Conservation (phyloP, 163 green algal species). For the Volvox carteri region DNA sequence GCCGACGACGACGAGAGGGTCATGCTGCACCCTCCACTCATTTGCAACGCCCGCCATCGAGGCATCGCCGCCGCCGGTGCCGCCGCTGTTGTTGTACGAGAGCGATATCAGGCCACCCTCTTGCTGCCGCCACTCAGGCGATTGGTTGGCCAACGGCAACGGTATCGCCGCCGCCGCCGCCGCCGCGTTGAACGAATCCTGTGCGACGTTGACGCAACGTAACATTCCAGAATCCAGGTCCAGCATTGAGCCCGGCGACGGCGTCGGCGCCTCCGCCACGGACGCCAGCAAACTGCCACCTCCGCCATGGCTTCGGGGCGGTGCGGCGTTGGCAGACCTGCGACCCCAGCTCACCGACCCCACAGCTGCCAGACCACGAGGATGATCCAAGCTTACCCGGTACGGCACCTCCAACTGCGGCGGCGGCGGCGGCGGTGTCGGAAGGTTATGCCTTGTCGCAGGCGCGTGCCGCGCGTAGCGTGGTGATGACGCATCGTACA, state of each 20-base stretch:
- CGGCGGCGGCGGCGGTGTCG: not conserved
- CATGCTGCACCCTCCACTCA: no score
- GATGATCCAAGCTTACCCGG: not conserved
- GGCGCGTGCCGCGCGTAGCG: no score
- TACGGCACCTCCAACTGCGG: not conserved
- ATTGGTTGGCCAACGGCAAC: no score
- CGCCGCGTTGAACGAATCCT: not conserved
- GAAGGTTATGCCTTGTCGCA: no score
- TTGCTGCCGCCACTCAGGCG: not conserved
- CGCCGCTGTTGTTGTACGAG: no score
- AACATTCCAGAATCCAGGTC: not conserved
- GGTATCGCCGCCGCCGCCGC: not conserved
- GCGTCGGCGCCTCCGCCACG: conserved; percentile 9
- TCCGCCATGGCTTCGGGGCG: not conserved
- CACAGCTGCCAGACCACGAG: not conserved
- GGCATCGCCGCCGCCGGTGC: no score
- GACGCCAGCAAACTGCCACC: not conserved
- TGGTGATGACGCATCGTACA: no score
- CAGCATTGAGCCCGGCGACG: not conserved
- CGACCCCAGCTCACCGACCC: not conserved
- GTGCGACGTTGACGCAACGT: not conserved
- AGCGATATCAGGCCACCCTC: no score
- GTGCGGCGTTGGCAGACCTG: not conserved
- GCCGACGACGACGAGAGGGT: no score
- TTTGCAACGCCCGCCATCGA: no score